Evolutionary conservation across 1,284 basidiomycete species (phyloP), one percentile per base, ranked within the genome.

Genomic region (Takashimella koratensis): DNA sequence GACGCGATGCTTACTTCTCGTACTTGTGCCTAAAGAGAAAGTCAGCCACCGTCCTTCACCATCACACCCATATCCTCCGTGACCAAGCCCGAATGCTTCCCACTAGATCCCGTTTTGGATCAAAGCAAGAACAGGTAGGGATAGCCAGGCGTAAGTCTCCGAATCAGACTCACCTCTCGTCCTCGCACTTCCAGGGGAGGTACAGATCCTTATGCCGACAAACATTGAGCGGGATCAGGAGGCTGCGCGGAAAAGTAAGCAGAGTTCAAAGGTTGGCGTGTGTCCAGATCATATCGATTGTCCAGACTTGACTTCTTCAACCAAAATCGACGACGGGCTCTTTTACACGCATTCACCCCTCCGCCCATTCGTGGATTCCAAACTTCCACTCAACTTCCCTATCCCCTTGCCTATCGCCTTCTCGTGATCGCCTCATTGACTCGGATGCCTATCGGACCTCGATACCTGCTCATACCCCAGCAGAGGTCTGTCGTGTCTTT

Each of bases 201-300:
- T 89, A 91, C 41, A 79, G 77, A 51, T 82, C 82, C 69, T 86
- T 80, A 71, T 83, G 83, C 63, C 89, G 81, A 76, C 89, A 92
- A 63, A 83, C 79, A 75, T 92, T 91, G 59, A 92, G 79, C 11
- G 91, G 91, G 58, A 96, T 86, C 60, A 94, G 79, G 41, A 94
- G 80, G 45, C 92, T 92, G 45, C 23, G 48, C 51, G 39, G 27
- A 49, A n/a, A 58, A 52, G 44, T 46, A 40, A 47, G 24, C 45
- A 45, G 25, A 39, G 41, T 22, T 12, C 8, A 23, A 25, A 8
- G 20, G 22, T n/a, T 42, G 16, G 47, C 21, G 23, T 5, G 50
- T 12, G n/a, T 25, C 41, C 5, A 36, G 36, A 6, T 8, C 27
- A 5, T n/a, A 51, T 8, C 12, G 12, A 23, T 3, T 3, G 30